Conservation (phyloP, 2,329 filamentous ascomycete genomes). For the Geosmithia flava region DNA sequence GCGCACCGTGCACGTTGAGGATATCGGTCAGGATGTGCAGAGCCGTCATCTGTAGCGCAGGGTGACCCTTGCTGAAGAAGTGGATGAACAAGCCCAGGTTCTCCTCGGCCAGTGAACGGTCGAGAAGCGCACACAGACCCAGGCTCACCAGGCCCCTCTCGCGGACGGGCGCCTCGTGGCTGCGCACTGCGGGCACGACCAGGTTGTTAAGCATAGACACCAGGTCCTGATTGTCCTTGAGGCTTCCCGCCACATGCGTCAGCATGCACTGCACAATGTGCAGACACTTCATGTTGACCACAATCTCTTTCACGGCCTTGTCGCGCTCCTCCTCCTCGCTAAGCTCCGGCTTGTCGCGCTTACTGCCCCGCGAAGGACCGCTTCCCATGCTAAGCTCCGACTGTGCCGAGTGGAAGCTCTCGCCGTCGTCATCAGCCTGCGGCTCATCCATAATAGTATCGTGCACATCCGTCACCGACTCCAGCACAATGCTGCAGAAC, state of each 20-base stretch:
- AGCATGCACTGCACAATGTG: slow-evolving; percentile 98
- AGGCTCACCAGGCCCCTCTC: slow-evolving; percentile 84
- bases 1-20: slow-evolving; percentile 73
- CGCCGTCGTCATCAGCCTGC: slow-evolving; percentile 41
- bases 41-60: slow-evolving; percentile 77
- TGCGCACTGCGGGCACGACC: slow-evolving; percentile 87
- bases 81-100: slow-evolving; percentile 91
- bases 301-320: slow-evolving; percentile 79
- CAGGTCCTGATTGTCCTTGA: slow-evolving; percentile 84
- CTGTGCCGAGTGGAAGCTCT: slow-evolving; percentile 85
- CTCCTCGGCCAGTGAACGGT: slow-evolving; percentile 82
- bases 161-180: slow-evolving; percentile 82
- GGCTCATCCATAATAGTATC: slow-evolving; percentile 74
- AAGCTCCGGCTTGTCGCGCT: slow-evolving; percentile 27
- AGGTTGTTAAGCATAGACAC: slow-evolving; percentile 97
- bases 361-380: slow-evolving; percentile 36
- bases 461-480: slow-evolving; percentile 92
- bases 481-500: slow-evolving; percentile 75
- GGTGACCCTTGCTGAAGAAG: slow-evolving; percentile 88
- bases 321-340: slow-evolving; percentile 54
- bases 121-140: slow-evolving; percentile 81
- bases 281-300: slow-evolving; percentile 97
- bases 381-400: slow-evolving; percentile 67
- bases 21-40: slow-evolving; percentile 91
- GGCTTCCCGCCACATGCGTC: slow-evolving; percentile 75